Evolutionary conservation across 1,284 basidiomycete genomes (phyloP).

Genomic region (Ceratobasidium sp.): DNA sequence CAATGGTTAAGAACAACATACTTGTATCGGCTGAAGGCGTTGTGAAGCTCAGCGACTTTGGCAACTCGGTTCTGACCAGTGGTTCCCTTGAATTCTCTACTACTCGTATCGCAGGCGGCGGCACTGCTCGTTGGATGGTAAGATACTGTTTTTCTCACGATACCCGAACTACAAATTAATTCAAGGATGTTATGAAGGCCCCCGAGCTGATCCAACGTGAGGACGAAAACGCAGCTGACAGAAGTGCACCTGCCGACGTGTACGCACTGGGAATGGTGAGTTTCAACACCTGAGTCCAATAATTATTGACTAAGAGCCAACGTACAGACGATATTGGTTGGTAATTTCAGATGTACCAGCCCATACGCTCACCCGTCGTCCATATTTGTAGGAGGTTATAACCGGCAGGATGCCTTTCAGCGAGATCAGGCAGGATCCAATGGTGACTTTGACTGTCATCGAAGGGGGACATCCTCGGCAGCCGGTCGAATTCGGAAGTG

Average conservation of each 20-base stretch:
- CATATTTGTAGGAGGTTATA: background rate
- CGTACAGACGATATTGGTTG: conserved; percentile 1
- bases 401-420: conserved; percentile 7
- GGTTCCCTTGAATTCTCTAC: background rate
- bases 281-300: background rate
- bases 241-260: conserved; percentile 8
- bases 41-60: conserved; percentile 17
- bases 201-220: conserved; percentile 2
- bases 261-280: conserved; percentile 19
- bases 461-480: background rate
- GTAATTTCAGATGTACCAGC: background rate
- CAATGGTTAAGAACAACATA: background rate
- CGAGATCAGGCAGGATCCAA: background rate
- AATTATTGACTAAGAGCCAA: background rate
- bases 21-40: background rate
- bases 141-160: background rate
- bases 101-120: background rate
- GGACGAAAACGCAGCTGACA: background rate
- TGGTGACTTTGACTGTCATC: background rate
- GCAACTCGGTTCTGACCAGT: background rate
- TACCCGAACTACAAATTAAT: background rate
- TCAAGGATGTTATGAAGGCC: background rate
- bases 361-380: background rate
- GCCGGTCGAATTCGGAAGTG: background rate
- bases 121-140: conserved; percentile 28